Percentiles rank a stretch among this genome's conserved stretches.
Conservation (phyloP, 179 eudicot species). For the Silene noctiflora region DNA sequence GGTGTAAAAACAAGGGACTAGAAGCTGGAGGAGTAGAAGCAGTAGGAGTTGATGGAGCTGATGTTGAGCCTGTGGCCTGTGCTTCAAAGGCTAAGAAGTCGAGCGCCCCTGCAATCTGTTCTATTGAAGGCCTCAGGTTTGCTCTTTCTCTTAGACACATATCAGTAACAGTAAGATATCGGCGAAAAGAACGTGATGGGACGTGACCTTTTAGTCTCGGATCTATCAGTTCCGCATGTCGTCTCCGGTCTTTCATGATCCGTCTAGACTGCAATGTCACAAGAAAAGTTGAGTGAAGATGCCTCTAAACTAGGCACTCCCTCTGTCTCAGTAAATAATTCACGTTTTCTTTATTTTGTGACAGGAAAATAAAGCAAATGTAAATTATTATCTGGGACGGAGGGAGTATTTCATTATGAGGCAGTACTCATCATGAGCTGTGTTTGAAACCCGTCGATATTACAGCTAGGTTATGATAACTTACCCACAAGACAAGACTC, state of each 20-base stretch:
- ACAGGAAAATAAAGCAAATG: no score
- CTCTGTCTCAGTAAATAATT: no score
- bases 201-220: slow-evolving; percentile 57
- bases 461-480: not conserved
- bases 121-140: slow-evolving; percentile 55
- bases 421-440: no score
- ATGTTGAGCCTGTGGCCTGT: slow-evolving; percentile 14
- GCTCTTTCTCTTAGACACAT: slow-evolving; percentile 82
- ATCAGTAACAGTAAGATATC: slow-evolving; percentile 51
- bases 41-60: slow-evolving; percentile 4
- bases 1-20: not conserved
- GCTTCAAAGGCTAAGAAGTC: slow-evolving; percentile 59
- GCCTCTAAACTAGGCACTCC: not conserved
- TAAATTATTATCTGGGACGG: no score
- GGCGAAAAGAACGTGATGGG: slow-evolving; percentile 59
- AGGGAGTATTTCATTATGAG: no score
- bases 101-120: slow-evolving; percentile 74
- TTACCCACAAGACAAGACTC: slow-evolving; percentile 69
- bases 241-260: slow-evolving; percentile 52
- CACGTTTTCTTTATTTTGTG: no score
- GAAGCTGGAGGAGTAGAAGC: slow-evolving; percentile 17
- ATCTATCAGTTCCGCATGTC: slow-evolving; percentile 58
- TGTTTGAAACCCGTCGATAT: no score
- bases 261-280: slow-evolving; percentile 57
- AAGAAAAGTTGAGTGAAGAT: not conserved